Base-by-base conservation (phyloP, 192 early-diverging fungal genomes). In the Backusella tarrabulga region DNA sequence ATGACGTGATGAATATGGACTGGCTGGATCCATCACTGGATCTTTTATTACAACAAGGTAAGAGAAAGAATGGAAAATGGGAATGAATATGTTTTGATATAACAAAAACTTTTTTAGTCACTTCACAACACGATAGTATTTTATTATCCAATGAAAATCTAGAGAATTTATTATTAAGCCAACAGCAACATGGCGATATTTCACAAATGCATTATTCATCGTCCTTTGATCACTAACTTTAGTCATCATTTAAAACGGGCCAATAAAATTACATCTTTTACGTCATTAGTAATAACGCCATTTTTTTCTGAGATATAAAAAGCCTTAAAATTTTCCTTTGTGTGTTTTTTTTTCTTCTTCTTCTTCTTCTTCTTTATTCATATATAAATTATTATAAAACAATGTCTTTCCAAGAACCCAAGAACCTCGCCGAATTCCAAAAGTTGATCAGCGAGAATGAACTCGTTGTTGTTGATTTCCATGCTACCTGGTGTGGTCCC, bases 401-500 rank as follows among this genome's bases (percentile, higher is more conserved):
- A n/a, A 75, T 75, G 73, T 12, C 75, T 76, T 36, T 76, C 41
- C 3, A n/a, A 19, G 73, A 74, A 71, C 72, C 73, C 76, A 75
- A 74, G 34, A 77, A 77, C 78, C 78, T 80, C 29, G 38, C 19
- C 0, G 75, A 77, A 52, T 83, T 79, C 77, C 44, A 79, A 1
- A 1, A 35, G 11, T 73, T 83, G 19, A 79, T 83, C 40, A 21
- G 19, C 9, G 12, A 23, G 1, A 69, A 77, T 50, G 79, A 77
- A 67, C 46, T 74, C 1, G 81, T 83, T 73, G 89, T 92, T 50
- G 90, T 96, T 46, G 93, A 96, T 79, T 96, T 92, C 84, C 85
- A 85, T 67, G 95, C 93, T 67, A 84, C 79, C 74, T 96, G 96
- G 96, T 97, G 96, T 85, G 93, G 93, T 29, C 93, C 96, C 54